Conservation (phyloP, 805 yeast genomes). For the Debaryomyces maramus region DNA sequence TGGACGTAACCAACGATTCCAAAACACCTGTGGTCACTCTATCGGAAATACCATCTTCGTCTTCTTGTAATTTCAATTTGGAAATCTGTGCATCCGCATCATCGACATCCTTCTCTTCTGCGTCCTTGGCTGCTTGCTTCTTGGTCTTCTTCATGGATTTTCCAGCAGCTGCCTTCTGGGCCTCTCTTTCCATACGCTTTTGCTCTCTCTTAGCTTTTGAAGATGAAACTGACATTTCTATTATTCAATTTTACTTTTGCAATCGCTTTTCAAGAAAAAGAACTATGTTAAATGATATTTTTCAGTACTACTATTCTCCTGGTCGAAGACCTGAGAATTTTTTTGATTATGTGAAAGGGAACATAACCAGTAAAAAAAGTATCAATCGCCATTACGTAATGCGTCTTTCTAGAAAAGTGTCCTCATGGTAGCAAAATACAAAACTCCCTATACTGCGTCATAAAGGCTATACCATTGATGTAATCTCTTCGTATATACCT, state of each 20-base stretch:
- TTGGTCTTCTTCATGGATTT: slow-evolving; percentile 67
- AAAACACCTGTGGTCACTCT: slow-evolving; percentile 98
- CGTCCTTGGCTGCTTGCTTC: slow-evolving; percentile 55
- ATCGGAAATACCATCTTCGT: slow-evolving; percentile 90
- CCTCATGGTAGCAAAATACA: no score
- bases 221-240: slow-evolving; percentile 63
- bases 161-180: slow-evolving; percentile 57
- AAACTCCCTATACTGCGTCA: no score
- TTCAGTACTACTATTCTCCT: background rate
- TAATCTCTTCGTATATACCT: no score
- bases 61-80: slow-evolving; percentile 88
- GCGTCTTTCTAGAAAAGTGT: background rate
- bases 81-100: slow-evolving; percentile 73
- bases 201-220: slow-evolving; percentile 99
- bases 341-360: slow-evolving; percentile 1
- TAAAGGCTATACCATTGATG: no score
- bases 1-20: slow-evolving; percentile 82
- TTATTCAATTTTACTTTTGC: background rate
- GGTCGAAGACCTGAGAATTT: slow-evolving; percentile 1
- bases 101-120: slow-evolving; percentile 53
- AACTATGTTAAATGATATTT: background rate
- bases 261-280: no score
- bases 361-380: background rate
- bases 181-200: slow-evolving; percentile 69
- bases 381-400: background rate